Conservation (phyloP, 192 early-diverging fungal genomes). For the Podila epicladia region DNA sequence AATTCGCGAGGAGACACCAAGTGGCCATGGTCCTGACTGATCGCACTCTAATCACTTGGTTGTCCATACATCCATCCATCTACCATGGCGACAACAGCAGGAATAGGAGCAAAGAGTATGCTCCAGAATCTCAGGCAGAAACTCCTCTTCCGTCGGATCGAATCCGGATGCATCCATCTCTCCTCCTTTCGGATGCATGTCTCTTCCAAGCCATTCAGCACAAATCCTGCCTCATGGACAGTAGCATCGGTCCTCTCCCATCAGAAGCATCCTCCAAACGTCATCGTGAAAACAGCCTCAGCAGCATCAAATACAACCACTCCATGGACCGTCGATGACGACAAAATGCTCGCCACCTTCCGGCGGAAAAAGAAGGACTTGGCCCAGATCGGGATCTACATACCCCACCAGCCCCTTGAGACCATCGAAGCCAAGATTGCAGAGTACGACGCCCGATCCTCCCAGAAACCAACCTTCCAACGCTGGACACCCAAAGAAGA, state of each 20-base stretch:
- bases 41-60: too few relatives aligned
- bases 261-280: background rate
- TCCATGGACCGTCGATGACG: constrained; percentile 20
- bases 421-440: constrained; percentile 7
- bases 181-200: too few relatives aligned
- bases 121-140: too few relatives aligned
- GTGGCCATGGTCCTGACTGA: too few relatives aligned
- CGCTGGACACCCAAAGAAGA: constrained; percentile 31
- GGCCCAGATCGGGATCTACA: constrained; percentile 23
- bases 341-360: constrained; percentile 13
- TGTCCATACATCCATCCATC: too few relatives aligned
- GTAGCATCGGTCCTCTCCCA: background rate
- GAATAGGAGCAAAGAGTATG: too few relatives aligned
- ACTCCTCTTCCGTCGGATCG: too few relatives aligned
- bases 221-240: background rate
- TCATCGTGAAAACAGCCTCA: background rate
- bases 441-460: background rate
- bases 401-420: constrained; percentile 22
- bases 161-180: too few relatives aligned
- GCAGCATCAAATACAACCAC: background rate
- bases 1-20: too few relatives aligned
- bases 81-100: too few relatives aligned
- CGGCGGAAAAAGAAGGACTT: background rate
- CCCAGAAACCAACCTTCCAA: constrained; percentile 24
- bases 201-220: too few relatives aligned